Conservation (phyloP, 2,329 filamentous ascomycete species). For the Tolypocladium nubicola region DNA sequence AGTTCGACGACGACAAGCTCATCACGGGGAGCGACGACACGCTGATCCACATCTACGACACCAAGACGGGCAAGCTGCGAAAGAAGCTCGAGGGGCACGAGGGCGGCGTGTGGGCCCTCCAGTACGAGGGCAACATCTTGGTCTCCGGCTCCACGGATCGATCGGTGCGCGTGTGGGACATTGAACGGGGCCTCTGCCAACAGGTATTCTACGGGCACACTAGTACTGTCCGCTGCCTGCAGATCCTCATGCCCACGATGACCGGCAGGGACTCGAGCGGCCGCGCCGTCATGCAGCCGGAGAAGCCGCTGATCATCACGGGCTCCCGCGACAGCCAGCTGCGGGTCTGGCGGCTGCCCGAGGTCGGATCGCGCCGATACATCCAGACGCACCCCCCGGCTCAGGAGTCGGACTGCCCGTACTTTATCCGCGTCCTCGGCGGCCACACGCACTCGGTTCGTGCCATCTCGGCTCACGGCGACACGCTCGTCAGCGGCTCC, state of each 20-base stretch:
- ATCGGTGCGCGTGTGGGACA: conserved; percentile 99
- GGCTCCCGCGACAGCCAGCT: conserved; percentile 91
- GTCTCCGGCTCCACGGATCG: conserved; percentile 95
- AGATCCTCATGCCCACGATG: conserved; percentile 82
- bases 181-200: conserved; percentile 82
- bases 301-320: conserved; percentile 92
- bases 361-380: conserved; percentile 64
- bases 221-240: conserved; percentile 89
- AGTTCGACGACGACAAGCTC: conserved; percentile 97
- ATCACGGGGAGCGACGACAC: conserved; percentile 96
- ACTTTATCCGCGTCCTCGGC: conserved; percentile 77
- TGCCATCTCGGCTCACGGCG: conserved; percentile 87
- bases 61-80: conserved; percentile 78
- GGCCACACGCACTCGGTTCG: conserved; percentile 92
- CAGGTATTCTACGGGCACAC: conserved; percentile 97
- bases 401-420: conserved; percentile 75
- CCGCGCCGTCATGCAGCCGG: conserved; percentile 75
- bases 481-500: conserved; percentile 93
- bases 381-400: conserved; percentile 69
- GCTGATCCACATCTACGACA: conserved; percentile 96
- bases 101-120: conserved; percentile 92
- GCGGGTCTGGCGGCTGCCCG: conserved; percentile 87
- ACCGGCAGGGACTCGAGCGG: conserved; percentile 64
- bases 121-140: conserved; percentile 89
- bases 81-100: conserved; percentile 87